Conservation (phyloP, 1,284 basidiomycete species). For the Malassezia dermatis region DNA sequence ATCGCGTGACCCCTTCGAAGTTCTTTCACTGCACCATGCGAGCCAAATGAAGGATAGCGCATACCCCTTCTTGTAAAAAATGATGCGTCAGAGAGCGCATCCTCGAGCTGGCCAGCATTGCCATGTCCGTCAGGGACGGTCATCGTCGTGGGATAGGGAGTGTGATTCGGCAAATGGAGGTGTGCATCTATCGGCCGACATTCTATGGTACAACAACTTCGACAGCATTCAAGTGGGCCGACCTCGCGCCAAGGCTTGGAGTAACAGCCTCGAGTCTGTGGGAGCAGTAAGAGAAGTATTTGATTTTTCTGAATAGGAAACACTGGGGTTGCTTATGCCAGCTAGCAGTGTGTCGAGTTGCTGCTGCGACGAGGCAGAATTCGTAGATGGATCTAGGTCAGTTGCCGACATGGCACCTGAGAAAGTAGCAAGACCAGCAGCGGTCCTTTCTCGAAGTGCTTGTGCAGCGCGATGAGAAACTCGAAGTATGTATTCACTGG, state of each 20-base stretch:
- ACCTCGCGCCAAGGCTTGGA: slow-evolving; percentile 1
- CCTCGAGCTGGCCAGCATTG: slow-evolving; percentile 1
- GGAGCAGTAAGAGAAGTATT: not conserved
- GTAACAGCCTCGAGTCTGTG: not conserved
- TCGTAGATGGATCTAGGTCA: not conserved
- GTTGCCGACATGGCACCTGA: not conserved
- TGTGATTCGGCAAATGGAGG: not conserved
- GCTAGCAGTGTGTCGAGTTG: slow-evolving; percentile 13
- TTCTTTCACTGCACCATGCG: slow-evolving; percentile 15
- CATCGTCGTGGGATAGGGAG: not conserved
- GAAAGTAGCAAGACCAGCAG: slow-evolving; percentile 10
- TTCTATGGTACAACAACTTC: not conserved
- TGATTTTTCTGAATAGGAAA: not conserved
- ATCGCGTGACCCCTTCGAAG: slow-evolving; percentile 23
- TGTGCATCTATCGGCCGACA: not conserved
- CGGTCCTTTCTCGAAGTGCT: slow-evolving; percentile 12
- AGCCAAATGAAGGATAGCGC: slow-evolving; percentile 9
- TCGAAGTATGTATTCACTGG: slow-evolving; percentile 1
- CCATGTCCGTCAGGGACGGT: not conserved
- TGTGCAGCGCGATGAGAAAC: slow-evolving; percentile 16
- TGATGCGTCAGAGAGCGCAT: slow-evolving; percentile 3
- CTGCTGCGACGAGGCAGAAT: slow-evolving; percentile 5
- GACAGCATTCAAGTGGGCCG: not conserved
- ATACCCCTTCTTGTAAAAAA: slow-evolving; percentile 6
- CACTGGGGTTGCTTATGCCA: slow-evolving; percentile 1